Evolutionary conservation across 2,329 filamentous ascomycete genomes (phyloP), one percentile per base, ranked within the genome.

Genomic region (Endocalyx cinctus): DNA sequence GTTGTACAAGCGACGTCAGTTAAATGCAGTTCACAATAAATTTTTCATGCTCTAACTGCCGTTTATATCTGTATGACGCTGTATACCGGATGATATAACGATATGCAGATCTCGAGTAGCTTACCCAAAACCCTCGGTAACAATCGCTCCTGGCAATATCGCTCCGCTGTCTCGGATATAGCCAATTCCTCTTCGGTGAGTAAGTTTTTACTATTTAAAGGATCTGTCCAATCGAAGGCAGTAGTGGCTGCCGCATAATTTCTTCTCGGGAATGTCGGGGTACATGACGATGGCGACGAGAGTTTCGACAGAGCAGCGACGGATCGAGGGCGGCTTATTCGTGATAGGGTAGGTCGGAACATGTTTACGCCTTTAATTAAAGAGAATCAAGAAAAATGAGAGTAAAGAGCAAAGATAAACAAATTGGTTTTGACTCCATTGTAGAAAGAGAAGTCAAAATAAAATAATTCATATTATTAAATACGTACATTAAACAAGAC

Each of bases 61-160:
- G n/a, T n/a, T n/a, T n/a, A n/a, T n/a, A n/a, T n/a, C n/a, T n/a
- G n/a, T n/a, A n/a, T n/a, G n/a, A n/a, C n/a, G n/a, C n/a, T n/a
- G n/a, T n/a, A n/a, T n/a, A n/a, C n/a, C n/a, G n/a, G n/a, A n/a
- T n/a, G n/a, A n/a, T n/a, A n/a, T n/a, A n/a, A n/a, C n/a, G n/a
- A n/a, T 6, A 18, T 8, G 14, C 15, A 11, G 17, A 2, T 12
- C 7, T 4, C 26, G 27, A 23, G 13, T 19, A 44, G 61, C 76
- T 47, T 71, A 95, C 89, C 82, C 39, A 96, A 71, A 31, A 98
- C 84, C 44, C 90, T 74, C 31, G 92, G 92, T 26, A 85, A 68
- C 66, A 98, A 71, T 39, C 78, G 77, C 58, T 97, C 89, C 61
- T 97, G 90, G 58, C 89, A 97, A 56, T 97, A 98, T 41, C 86